A percentile compares a stretch with the other conserved stretches of the same genome.
These are phyloP conservation scores for Psilocybe cyanescens DNA, from an alignment of 768 basidiomycete genomes.

Conservation along the genomic window DNA sequence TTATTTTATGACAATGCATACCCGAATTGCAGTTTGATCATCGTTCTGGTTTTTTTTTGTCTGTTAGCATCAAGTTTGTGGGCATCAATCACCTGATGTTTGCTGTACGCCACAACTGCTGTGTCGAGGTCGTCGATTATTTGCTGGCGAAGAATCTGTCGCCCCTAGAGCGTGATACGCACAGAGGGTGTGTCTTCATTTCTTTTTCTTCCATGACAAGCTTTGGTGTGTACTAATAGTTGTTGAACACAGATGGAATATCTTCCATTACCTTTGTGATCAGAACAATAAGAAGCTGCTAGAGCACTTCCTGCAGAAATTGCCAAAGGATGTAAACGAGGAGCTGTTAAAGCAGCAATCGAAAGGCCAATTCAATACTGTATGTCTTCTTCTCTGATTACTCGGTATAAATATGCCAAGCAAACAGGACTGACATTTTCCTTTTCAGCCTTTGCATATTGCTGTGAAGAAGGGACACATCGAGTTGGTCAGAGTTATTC, in stretches of 20 bases:
- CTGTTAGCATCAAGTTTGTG: background rate
- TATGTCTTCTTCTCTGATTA: conserved; percentile 8
- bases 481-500: conserved; percentile 35
- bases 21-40: background rate
- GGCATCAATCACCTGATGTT: background rate
- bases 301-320: conserved; percentile 47
- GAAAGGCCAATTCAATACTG: conserved; percentile 39
- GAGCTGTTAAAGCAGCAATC: conserved; percentile 49
- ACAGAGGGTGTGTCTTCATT: background rate
- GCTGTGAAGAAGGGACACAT: conserved; percentile 43
- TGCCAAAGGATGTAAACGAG: conserved; percentile 53
- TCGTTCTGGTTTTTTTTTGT: background rate
- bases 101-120: background rate
- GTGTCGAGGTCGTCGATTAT: background rate
- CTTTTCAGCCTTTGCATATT: conserved; percentile 54
- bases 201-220: background rate
- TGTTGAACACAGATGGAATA: conserved; percentile 50
- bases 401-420: no score
- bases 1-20: background rate
- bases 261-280: conserved; percentile 52
- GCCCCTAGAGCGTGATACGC: background rate
- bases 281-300: conserved; percentile 33
- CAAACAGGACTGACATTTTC: background rate
- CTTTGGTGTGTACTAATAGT: background rate
- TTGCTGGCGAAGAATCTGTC: background rate